These are phyloP conservation scores for Dipteronia sinensis DNA, from an alignment of 345 rosid species.

Conservation along the genomic window DNA sequence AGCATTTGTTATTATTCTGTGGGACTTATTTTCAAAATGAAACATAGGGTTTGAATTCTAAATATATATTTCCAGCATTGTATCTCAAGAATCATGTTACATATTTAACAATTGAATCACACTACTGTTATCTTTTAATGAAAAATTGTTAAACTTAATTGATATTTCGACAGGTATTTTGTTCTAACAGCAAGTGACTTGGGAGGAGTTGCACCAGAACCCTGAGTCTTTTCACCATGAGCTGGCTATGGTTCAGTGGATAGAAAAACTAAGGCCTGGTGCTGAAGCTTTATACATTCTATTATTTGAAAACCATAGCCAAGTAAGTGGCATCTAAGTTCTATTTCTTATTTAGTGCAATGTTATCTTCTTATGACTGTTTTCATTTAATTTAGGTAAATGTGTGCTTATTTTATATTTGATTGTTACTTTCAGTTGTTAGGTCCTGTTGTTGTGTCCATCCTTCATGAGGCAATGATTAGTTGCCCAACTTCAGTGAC, in stretches of 20 bases:
- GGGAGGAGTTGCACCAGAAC: constrained; percentile 89
- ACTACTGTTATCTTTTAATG: constrained; percentile 15
- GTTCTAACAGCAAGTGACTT: constrained; percentile 83
- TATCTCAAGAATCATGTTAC: neutral
- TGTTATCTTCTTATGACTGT: constrained; percentile 3
- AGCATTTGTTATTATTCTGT: neutral
- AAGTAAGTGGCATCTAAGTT: constrained; percentile 61
- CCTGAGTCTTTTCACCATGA: constrained; percentile 98
- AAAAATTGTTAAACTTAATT: constrained; percentile 31
- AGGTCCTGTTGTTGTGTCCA: constrained; percentile 89
- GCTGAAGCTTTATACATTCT: constrained; percentile 98
- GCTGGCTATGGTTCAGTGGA: constrained; percentile 99
- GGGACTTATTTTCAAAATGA: neutral
- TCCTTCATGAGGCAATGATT: constrained; percentile 95
- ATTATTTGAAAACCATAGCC: constrained; percentile 93
- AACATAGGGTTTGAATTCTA: neutral
- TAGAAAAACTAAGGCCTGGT: constrained; percentile 94
- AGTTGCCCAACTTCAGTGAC: constrained; percentile 78
- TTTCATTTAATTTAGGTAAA: constrained; percentile 11
- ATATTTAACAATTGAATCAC: neutral
- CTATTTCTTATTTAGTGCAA: constrained; percentile 10
- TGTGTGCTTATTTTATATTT: constrained; percentile 25
- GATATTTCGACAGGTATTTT: constrained; percentile 72
- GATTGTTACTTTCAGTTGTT: constrained; percentile 57
- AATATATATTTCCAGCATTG: neutral